Base-by-base conservation (phyloP, 1,139 yeast genomes). In the Diutina mesorugosa region DNA sequence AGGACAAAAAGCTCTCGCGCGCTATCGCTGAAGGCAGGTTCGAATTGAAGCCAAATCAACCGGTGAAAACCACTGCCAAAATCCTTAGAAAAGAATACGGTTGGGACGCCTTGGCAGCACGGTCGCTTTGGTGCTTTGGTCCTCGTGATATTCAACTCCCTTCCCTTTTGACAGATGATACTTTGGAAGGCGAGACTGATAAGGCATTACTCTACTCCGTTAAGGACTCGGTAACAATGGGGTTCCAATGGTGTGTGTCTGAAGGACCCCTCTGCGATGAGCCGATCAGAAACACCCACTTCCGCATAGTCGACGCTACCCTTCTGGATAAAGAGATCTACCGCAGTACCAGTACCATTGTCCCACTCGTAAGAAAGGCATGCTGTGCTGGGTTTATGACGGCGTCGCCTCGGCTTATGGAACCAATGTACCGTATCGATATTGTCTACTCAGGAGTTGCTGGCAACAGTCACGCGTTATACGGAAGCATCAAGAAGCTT, bases 181-280 rank as follows among this genome's bases (percentile, higher is more conserved):
- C 95, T 0, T 66, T 91, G 2, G 84, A 88, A 5, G 65, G 60
- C 1, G 93, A 87, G 59, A 84, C 84, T 1, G 87, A 88, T 64
- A 81, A 83, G 63, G 69, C 69, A 18, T 59, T 73, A n/a, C 66
- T 90, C 28, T 61, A 65, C 3, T 59, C 73, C 0, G 73, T 79
- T 29, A 84, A 81, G 60, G 82, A 79, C 5, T 72, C 83, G 1
- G 76, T 93, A 0, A 70, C 74, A 6, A 84, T 84, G 61, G 99
- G 98, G 0, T 93, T 91, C 69, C 79, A 80, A 63, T 89, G 97
- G 95, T 85, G 87, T 9, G 76, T 81, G 0, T 76, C 83, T 57
- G 97, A 90, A 63, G 99, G 99, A 0, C 99, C 99, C 0, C 71
- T 95, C 32, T 84, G 96, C 61, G 96, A 87, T 59, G 97, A 90